A percentile compares a stretch with the other conserved stretches of the same genome.
Evolutionary conservation across 2,329 filamentous ascomycete genomes (phyloP).

Genomic region (Penicillium decumbens): DNA sequence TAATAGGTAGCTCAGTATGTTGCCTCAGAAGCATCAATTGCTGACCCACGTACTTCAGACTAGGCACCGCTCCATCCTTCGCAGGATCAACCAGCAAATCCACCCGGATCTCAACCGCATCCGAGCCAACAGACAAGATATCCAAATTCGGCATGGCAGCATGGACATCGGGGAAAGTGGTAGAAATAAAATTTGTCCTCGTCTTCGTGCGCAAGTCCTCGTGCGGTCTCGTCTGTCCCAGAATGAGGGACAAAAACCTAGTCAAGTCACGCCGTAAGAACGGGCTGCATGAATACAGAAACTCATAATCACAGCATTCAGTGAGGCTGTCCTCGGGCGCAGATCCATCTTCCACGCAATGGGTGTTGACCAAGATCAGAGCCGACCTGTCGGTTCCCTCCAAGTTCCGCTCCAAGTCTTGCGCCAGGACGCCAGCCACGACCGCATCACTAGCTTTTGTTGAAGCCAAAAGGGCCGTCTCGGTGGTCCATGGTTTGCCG

Average conservation of each 20-base stretch:
- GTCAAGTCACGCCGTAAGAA: conserved; percentile 72
- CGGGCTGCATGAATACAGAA: conserved; percentile 69
- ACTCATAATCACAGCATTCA: conserved; percentile 74
- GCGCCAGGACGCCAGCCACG: conserved; percentile 63
- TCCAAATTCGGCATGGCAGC: conserved; percentile 79
- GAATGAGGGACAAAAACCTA: conserved; percentile 71
- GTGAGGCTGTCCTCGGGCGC: conserved; percentile 64
- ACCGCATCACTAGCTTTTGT: conserved; percentile 54
- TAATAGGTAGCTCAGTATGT: conserved; percentile 81
- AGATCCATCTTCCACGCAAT: conserved; percentile 68
- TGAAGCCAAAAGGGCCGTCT: conserved; percentile 54
- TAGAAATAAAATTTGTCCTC: conserved; percentile 79
- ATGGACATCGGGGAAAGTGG: conserved; percentile 80
- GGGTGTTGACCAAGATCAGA: conserved; percentile 68
- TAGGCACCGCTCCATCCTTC: conserved; percentile 61
- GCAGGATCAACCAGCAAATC: conserved; percentile 72
- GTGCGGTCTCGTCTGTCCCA: conserved; percentile 75
- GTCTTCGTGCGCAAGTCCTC: conserved; percentile 65
- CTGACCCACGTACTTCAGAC: conserved; percentile 76
- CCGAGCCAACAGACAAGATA: conserved; percentile 79
- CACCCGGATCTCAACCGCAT: conserved; percentile 79
- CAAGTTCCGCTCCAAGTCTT: conserved; percentile 55
- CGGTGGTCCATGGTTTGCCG: conserved; percentile 65
- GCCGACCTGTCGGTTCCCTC: conserved; percentile 54
- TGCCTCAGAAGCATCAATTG: conserved; percentile 81